phyloP scores from a whole-genome alignment of 257 asterid genomes.

The Jaltomata sinuosa region DNA sequence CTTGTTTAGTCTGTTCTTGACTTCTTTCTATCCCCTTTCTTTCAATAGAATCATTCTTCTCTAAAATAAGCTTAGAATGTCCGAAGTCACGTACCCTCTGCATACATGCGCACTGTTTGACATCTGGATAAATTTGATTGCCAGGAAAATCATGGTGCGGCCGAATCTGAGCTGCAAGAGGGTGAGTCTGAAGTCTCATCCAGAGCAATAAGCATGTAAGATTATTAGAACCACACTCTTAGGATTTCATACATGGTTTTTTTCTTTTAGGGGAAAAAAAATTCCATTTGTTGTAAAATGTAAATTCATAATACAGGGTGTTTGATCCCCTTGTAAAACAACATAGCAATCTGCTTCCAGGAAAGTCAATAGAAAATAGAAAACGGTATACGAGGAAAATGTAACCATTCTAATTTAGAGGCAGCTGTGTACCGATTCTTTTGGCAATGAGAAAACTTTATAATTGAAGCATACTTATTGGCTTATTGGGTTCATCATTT shows the following conservation, averaged over 20 bases:
- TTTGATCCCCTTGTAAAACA: constrained; percentile 8
- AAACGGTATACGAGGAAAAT: not conserved
- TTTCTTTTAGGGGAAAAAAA: not conserved
- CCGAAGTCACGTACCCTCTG: not conserved
- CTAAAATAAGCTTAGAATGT: not conserved
- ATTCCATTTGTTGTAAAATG: constrained; percentile 3
- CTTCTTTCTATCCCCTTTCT: not conserved
- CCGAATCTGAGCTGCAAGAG: constrained; percentile 32
- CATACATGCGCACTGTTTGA: not conserved
- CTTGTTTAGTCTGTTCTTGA: not conserved
- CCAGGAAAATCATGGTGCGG: constrained; percentile 33
- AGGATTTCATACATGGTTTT: not conserved
- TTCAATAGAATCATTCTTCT: not conserved
- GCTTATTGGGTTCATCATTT: too few species aligned
- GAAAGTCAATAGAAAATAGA: not conserved
- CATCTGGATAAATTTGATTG: constrained; percentile 1
- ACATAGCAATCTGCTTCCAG: not conserved
- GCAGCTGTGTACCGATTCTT: not conserved
- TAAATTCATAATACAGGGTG: not conserved
- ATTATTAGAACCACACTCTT: not conserved
- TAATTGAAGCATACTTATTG: too few species aligned
- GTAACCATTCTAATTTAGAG: constrained; percentile 1
- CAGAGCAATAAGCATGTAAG: constrained; percentile 69
- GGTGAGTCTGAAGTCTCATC: constrained; percentile 55
- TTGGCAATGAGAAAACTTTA: not conserved